A percentile compares a stretch with the other conserved stretches of the same genome.
These are phyloP conservation scores for Sporothrix luriei DNA, from an alignment of 2,329 filamentous ascomycete species.

Conservation along the genomic window DNA sequence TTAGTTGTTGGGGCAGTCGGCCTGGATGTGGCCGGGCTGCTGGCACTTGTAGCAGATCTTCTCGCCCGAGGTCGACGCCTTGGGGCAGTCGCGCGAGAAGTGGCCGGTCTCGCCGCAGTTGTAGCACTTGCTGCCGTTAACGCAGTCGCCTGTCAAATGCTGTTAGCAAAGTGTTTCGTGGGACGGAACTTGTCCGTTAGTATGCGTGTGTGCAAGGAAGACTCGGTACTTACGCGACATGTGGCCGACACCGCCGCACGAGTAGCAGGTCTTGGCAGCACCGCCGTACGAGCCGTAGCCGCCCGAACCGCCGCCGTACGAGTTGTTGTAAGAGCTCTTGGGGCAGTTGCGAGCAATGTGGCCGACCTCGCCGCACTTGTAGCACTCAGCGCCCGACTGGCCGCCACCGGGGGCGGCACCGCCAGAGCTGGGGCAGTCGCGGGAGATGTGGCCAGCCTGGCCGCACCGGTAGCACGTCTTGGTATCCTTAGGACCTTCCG, in stretches of 20 bases:
- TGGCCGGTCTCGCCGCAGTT: constrained; percentile 95
- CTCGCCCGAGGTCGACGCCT: constrained; percentile 82
- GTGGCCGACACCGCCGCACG: constrained; percentile 94
- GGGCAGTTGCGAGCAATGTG: constrained; percentile 94
- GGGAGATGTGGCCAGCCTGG: constrained; percentile 85
- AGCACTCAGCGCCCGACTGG: constrained; percentile 71
- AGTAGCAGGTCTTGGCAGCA: constrained; percentile 69
- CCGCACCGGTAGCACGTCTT: constrained; percentile 79
- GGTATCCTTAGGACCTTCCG: constrained; percentile 82
- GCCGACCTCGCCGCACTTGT: constrained; percentile 96
- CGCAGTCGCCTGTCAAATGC: constrained; percentile 70
- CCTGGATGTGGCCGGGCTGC: constrained; percentile 85
- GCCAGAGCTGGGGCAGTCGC: constrained; percentile 70
- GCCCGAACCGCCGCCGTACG: constrained; percentile 51
- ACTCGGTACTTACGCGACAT: constrained; percentile 73
- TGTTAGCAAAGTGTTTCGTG: background rate
- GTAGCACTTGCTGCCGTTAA: constrained; percentile 99
- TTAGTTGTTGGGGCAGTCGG: constrained; percentile 84
- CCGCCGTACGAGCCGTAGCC: constrained; percentile 42
- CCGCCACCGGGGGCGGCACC: constrained; percentile 44
- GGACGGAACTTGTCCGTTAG: no score
- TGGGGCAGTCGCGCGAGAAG: constrained; percentile 92
- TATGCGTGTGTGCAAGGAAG: no score
- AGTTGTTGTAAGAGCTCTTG: constrained; percentile 60
- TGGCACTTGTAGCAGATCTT: constrained; percentile 98